These are phyloP conservation scores for Vachellia pachyceras DNA, from an alignment of 306 rosid species.

Conservation along the genomic window DNA sequence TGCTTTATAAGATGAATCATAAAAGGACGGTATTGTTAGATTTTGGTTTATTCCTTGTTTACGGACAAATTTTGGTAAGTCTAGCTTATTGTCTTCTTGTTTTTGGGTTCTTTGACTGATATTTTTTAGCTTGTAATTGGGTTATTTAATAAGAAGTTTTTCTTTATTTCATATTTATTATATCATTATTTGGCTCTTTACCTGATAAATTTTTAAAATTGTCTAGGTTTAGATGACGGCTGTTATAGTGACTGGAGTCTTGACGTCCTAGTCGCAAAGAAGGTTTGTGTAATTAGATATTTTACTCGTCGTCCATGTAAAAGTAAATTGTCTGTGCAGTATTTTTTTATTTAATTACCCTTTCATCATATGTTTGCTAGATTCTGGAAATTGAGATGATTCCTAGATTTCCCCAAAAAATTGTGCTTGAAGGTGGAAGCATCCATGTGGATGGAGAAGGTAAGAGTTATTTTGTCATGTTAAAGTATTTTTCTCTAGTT, in stretches of 20 bases:
- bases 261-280: conserved; percentile 67
- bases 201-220: conserved; percentile 30
- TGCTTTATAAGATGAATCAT: conserved; percentile 27
- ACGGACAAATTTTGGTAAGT: not conserved
- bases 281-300: conserved; percentile 53
- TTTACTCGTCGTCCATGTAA: not conserved
- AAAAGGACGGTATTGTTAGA: conserved; percentile 1
- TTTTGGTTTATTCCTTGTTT: not conserved
- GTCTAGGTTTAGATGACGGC: conserved; percentile 73
- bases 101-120: conserved; percentile 25
- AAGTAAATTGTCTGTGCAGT: not conserved
- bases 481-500: not conserved
- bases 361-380: conserved; percentile 49
- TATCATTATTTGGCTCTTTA: conserved; percentile 11
- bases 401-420: conserved; percentile 69
- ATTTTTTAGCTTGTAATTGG: not conserved
- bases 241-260: conserved; percentile 84
- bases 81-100: not conserved
- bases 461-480: conserved; percentile 32
- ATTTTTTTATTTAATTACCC: conserved; percentile 29
- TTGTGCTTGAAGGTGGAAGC: conserved; percentile 97
- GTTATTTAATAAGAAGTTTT: not conserved
- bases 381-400: conserved; percentile 73
- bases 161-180: not conserved
- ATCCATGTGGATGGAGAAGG: conserved; percentile 99